A percentile compares a stretch with the other conserved stretches of the same genome.
These are phyloP conservation scores for Litchi chinensis DNA, from an alignment of 345 rosid genomes.

Conservation along the genomic window DNA sequence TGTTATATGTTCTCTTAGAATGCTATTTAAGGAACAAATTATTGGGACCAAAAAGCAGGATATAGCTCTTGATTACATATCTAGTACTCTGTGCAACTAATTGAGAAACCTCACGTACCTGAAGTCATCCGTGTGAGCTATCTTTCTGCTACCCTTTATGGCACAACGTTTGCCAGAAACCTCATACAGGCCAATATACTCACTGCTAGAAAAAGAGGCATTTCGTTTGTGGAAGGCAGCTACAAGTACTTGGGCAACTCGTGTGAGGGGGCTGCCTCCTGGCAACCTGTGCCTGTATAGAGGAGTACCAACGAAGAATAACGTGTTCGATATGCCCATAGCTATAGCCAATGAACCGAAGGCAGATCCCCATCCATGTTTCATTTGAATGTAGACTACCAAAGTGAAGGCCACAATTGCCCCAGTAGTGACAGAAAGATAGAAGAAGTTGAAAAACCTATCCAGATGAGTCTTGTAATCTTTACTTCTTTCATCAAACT, in stretches of 20 bases:
- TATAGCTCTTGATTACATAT: no score
- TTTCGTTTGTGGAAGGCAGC: conserved; percentile 75
- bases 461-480: conserved; percentile 80
- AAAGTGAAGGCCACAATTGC: conserved; percentile 87
- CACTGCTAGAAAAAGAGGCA: conserved; percentile 64
- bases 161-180: conserved; percentile 74
- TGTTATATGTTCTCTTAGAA: not conserved
- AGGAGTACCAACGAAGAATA: conserved; percentile 86
- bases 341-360: conserved; percentile 86
- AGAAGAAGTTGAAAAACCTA: conserved; percentile 94
- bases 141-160: conserved; percentile 80
- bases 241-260: conserved; percentile 85
- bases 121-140: conserved; percentile 67
- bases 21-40: not conserved
- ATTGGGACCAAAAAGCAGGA: not conserved
- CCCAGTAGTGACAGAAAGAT: conserved; percentile 78
- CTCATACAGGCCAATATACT: conserved; percentile 75
- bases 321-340: conserved; percentile 77
- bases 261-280: conserved; percentile 91
- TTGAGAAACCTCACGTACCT: conserved; percentile 36
- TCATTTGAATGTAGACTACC: conserved; percentile 83
- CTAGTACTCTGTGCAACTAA: not conserved
- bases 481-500: conserved; percentile 78
- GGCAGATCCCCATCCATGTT: conserved; percentile 85
- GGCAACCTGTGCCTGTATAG: conserved; percentile 90